Conservation (phyloP, 768 basidiomycete genomes). For the Wakefieldia striispora region DNA sequence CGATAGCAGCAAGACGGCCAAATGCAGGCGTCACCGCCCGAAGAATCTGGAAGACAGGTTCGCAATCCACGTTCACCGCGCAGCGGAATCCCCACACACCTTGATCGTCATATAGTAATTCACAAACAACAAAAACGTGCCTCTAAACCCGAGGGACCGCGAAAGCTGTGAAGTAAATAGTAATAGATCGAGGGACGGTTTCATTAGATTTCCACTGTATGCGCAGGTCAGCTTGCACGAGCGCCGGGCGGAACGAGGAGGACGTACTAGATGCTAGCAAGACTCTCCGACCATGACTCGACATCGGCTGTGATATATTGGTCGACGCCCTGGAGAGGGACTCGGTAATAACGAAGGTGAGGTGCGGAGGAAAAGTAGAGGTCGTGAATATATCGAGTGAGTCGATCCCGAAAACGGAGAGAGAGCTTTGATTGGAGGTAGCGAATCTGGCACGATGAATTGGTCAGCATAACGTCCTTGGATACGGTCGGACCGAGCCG, state of each 20-base stretch:
- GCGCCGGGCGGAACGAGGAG: not conserved
- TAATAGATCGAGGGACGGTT: conserved; percentile 85
- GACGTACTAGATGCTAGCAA: conserved; percentile 87
- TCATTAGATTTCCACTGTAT: conserved; percentile 84
- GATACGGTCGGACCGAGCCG: no score
- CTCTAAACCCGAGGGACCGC: conserved; percentile 81
- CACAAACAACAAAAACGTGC: conserved; percentile 72
- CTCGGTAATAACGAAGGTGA: conserved; percentile 66
- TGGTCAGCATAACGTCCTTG: not conserved
- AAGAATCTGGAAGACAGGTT: conserved; percentile 45
- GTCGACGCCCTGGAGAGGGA: conserved; percentile 72
- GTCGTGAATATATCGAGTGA: conserved; percentile 90
- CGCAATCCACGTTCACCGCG: not conserved
- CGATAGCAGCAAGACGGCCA: conserved; percentile 82
- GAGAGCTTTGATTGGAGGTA: conserved; percentile 87
- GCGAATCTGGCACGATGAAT: conserved; percentile 57
- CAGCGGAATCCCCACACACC: conserved; percentile 8
- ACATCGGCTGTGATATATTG: conserved; percentile 95
- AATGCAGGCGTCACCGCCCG: conserved; percentile 90
- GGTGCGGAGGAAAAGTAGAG: conserved; percentile 81
- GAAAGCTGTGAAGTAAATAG: conserved; percentile 93
- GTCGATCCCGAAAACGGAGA: conserved; percentile 75
- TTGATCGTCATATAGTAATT: conserved; percentile 86
- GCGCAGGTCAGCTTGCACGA: not conserved
- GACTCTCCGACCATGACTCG: conserved; percentile 81